phyloP scores from a whole-genome alignment of 768 basidiomycete genomes.

The Boletus sp. region DNA sequence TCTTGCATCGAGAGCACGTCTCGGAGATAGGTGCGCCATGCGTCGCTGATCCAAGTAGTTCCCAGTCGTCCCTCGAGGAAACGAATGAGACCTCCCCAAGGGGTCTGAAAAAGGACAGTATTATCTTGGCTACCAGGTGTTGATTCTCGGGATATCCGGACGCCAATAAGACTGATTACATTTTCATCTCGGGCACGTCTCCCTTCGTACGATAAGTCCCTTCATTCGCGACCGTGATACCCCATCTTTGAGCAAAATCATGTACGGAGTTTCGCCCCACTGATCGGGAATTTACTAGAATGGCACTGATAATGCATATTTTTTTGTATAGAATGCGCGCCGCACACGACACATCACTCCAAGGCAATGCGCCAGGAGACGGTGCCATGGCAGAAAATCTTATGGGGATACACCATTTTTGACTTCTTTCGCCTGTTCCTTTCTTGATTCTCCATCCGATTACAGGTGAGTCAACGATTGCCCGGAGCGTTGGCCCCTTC shows the following conservation, averaged over 20 bases:
- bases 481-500: background rate
- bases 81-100: background rate
- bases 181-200: background rate
- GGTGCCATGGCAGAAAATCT: constrained; percentile 1
- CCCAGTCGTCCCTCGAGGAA: background rate
- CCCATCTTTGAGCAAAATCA: background rate
- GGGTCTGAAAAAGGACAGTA: background rate
- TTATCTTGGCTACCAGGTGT: background rate
- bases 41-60: constrained; percentile 1
- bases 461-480: background rate
- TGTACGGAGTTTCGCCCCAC: background rate
- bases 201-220: too few species aligned
- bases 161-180: background rate
- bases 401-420: background rate
- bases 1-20: background rate
- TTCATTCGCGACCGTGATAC: background rate
- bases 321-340: background rate
- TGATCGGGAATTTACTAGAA: background rate
- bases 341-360: background rate
- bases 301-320: background rate
- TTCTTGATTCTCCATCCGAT: constrained; percentile 10
- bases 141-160: background rate
- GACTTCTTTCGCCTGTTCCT: constrained; percentile 1
- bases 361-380: background rate
- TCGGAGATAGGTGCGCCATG: background rate